These are phyloP conservation scores for Podaxis rugospora DNA, from an alignment of 768 basidiomycete species.

Conservation along the genomic window DNA sequence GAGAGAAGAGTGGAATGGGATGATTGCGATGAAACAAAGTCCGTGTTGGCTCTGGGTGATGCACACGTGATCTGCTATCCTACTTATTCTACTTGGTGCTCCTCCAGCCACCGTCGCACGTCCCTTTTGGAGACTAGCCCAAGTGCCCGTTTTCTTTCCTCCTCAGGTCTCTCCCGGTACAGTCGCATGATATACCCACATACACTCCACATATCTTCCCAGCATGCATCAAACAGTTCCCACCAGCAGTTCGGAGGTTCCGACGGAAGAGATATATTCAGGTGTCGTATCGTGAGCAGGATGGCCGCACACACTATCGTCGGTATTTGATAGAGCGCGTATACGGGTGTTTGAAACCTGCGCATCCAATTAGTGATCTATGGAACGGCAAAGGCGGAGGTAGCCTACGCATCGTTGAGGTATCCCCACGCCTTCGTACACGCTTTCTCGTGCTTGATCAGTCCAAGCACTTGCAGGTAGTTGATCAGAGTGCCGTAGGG, in stretches of 20 bases:
- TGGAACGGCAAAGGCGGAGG: not conserved
- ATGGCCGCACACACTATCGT: slow-evolving; percentile 91
- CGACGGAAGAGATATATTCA: slow-evolving; percentile 72
- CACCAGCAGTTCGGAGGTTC: slow-evolving; percentile 79
- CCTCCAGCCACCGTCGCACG: slow-evolving; percentile 80
- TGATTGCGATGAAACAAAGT: not conserved
- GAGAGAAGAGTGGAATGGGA: not conserved
- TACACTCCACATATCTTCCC: slow-evolving; percentile 85
- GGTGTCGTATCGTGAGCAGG: slow-evolving; percentile 68
- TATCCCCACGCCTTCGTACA: slow-evolving; percentile 89
- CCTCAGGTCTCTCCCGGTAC: slow-evolving; percentile 54
- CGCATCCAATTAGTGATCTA: not conserved
- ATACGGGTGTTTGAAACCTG: slow-evolving; percentile 92
- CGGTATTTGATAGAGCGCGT: slow-evolving; percentile 83
- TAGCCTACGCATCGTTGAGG: slow-evolving; percentile 88
- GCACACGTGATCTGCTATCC: slow-evolving; percentile 4
- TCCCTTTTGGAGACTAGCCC: slow-evolving; percentile 73
- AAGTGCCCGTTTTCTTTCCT: slow-evolving; percentile 38
- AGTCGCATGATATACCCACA: slow-evolving; percentile 83
- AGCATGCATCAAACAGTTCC: slow-evolving; percentile 88
- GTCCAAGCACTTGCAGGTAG: slow-evolving; percentile 86
- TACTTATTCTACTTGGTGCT: slow-evolving; percentile 20
- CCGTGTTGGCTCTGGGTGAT: not conserved
- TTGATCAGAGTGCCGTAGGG: slow-evolving; percentile 95
- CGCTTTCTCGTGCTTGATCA: slow-evolving; percentile 65